Evolutionary conservation across 1,284 basidiomycete species (phyloP).

Genomic region (Phaffia rhodozyma): DNA sequence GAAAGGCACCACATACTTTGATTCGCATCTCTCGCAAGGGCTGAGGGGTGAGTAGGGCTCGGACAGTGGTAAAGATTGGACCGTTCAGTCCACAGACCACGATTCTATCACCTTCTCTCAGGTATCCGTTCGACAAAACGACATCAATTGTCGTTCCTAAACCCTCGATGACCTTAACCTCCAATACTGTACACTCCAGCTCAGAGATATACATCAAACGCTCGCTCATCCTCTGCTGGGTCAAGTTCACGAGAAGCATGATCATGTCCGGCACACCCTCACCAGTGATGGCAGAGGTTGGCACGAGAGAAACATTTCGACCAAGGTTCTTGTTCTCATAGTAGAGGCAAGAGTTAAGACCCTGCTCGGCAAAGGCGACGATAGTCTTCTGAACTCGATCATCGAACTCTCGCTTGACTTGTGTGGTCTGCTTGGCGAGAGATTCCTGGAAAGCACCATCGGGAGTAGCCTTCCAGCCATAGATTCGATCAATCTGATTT

Average conservation of each 20-base stretch:
- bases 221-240: slow-evolving; percentile 96
- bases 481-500: slow-evolving; percentile 84
- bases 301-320: slow-evolving; percentile 88
- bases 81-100: slow-evolving; percentile 97
- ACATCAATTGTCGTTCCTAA: slow-evolving; percentile 98
- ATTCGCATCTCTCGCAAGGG: slow-evolving; percentile 91
- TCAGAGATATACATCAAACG: slow-evolving; percentile 96
- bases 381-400: slow-evolving; percentile 76
- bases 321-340: slow-evolving; percentile 97
- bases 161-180: slow-evolving; percentile 98
- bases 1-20: slow-evolving; percentile 50
- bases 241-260: slow-evolving; percentile 91
- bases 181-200: slow-evolving; percentile 96
- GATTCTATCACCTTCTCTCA: slow-evolving; percentile 87
- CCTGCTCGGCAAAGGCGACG: slow-evolving; percentile 92
- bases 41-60: slow-evolving; percentile 91
- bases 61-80: slow-evolving; percentile 88
- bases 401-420: slow-evolving; percentile 86
- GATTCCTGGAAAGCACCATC: slow-evolving; percentile 88
- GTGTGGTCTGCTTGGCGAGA: slow-evolving; percentile 65
- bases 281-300: slow-evolving; percentile 93
- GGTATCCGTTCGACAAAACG: slow-evolving; percentile 86
- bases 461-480: slow-evolving; percentile 84
- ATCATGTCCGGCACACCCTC: slow-evolving; percentile 99
- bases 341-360: slow-evolving; percentile 88